A percentile compares a stretch with the other conserved stretches of the same genome.
phyloP scores from a whole-genome alignment of 2,329 filamentous ascomycete genomes.

The Trichoderma polysporum region DNA sequence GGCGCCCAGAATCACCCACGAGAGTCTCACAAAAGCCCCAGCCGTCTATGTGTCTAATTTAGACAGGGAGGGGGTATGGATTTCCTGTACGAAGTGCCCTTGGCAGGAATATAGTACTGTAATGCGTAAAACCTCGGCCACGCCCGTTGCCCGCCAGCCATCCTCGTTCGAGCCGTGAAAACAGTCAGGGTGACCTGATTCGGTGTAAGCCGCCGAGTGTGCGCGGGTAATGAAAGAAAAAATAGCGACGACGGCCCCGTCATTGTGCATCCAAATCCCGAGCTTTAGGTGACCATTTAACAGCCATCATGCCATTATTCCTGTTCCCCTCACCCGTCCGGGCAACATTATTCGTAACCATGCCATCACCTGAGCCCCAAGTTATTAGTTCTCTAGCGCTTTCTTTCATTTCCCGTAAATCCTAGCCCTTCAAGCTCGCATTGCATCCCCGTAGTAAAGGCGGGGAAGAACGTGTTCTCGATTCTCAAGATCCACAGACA shows the following conservation, averaged over 20 bases:
- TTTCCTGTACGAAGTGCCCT: background rate
- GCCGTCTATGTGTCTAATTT: background rate
- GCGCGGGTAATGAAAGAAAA: background rate
- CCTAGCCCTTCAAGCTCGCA: background rate
- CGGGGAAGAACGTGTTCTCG: constrained; percentile 23
- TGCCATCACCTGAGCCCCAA: constrained; percentile 11
- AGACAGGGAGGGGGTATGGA: constrained; percentile 4
- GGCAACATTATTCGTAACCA: background rate
- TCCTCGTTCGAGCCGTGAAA: background rate
- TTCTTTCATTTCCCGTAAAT: background rate
- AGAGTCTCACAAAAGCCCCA: constrained; percentile 7
- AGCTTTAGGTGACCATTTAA: background rate
- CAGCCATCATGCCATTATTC: constrained; percentile 16
- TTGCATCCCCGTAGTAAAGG: constrained; percentile 16
- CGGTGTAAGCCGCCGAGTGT: constrained; percentile 20
- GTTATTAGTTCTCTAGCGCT: background rate
- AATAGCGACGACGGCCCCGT: background rate
- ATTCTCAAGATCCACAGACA: constrained; percentile 16
- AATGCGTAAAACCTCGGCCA: constrained; percentile 10
- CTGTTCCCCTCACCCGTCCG: constrained; percentile 13
- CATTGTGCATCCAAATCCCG: background rate
- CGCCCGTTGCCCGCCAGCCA: constrained; percentile 8
- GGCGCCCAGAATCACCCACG: background rate
- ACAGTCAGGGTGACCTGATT: constrained; percentile 9
- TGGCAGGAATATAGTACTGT: background rate